A percentile compares a stretch with the other conserved stretches of the same genome.
phyloP scores from a whole-genome alignment of 2,329 filamentous ascomycete species.

The Akanthomyces dipterigenus region DNA sequence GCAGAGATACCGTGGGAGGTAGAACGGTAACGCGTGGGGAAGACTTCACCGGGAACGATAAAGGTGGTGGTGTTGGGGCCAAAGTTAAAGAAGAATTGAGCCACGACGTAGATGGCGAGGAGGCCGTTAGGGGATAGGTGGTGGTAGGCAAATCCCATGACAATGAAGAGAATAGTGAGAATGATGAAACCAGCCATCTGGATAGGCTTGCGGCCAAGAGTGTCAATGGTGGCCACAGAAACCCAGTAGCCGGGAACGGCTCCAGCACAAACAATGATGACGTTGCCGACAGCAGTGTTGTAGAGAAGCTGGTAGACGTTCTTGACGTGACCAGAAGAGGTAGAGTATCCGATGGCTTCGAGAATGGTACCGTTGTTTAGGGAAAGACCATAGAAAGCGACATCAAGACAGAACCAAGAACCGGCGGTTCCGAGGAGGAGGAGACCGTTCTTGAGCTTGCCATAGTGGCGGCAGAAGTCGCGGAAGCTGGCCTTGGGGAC shows the following conservation, averaged over 20 bases:
- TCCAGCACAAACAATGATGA: slow-evolving; percentile 71
- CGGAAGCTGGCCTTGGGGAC: slow-evolving; percentile 63
- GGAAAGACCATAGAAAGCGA: slow-evolving; percentile 60
- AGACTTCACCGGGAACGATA: slow-evolving; percentile 50
- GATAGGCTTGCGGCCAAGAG: slow-evolving; percentile 69
- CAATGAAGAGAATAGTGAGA: slow-evolving; percentile 52
- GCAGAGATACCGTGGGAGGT: slow-evolving; percentile 53
- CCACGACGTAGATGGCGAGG: slow-evolving; percentile 47
- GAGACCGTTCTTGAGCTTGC: slow-evolving; percentile 63
- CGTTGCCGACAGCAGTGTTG: slow-evolving; percentile 70
- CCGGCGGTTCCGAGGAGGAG: slow-evolving; percentile 69
- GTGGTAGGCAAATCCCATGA: slow-evolving; percentile 58
- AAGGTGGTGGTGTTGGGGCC: slow-evolving; percentile 53
- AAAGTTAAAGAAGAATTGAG: slow-evolving; percentile 56
- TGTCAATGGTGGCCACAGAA: slow-evolving; percentile 67
- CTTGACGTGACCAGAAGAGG: slow-evolving; percentile 35
- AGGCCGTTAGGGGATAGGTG: slow-evolving; percentile 45
- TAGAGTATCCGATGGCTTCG: slow-evolving; percentile 62
- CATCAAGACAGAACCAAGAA: slow-evolving; percentile 72
- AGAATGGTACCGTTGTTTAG: slow-evolving; percentile 73
- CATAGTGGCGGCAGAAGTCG: slow-evolving; percentile 68
- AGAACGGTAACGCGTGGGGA: slow-evolving; percentile 50
- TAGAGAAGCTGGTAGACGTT: slow-evolving; percentile 64
- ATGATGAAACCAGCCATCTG: slow-evolving; percentile 59
- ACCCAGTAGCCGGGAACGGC: slow-evolving; percentile 80